phyloP scores from a whole-genome alignment of 23 red algal genomes.

The Porphyridium purpureum region DNA sequence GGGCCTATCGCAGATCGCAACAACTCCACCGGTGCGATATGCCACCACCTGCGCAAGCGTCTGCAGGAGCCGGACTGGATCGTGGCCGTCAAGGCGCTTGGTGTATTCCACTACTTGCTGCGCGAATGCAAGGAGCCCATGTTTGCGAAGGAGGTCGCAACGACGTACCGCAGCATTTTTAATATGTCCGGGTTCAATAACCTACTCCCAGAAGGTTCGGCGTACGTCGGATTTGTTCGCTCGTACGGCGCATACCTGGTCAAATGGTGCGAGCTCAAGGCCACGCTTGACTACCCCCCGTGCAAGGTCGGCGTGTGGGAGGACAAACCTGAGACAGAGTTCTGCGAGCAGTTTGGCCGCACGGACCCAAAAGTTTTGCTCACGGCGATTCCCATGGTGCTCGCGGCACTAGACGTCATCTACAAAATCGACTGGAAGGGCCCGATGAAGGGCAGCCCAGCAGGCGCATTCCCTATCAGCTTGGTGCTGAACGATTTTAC shows the following conservation, averaged over 20 bases:
- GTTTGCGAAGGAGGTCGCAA: conserved; percentile 62
- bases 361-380: too few relatives aligned
- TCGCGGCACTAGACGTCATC: too few relatives aligned
- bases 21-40: conserved; percentile 59
- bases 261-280: conserved; percentile 75
- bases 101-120: conserved; percentile 92
- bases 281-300: conserved; percentile 59
- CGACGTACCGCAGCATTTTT: conserved; percentile 41
- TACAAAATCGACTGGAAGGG: too few relatives aligned
- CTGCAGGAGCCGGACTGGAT: conserved; percentile 61
- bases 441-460: too few relatives aligned
- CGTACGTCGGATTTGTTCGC: conserved; percentile 51
- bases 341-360: too few relatives aligned
- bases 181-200: conserved; percentile 48
- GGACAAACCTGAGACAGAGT: too few relatives aligned
- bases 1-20: conserved; percentile 77
- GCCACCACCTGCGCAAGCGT: conserved; percentile 86
- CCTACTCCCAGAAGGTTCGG: conserved; percentile 22
- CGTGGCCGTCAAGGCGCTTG: conserved; percentile 65
- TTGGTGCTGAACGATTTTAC: too few relatives aligned
- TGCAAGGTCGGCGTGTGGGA: conserved; percentile 33
- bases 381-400: too few relatives aligned
- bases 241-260: conserved; percentile 64
- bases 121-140: conserved; percentile 69
- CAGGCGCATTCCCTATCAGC: too few relatives aligned